Evolutionary conservation across 2,329 filamentous ascomycete species (phyloP).

Genomic region (Penicillium paneum): DNA sequence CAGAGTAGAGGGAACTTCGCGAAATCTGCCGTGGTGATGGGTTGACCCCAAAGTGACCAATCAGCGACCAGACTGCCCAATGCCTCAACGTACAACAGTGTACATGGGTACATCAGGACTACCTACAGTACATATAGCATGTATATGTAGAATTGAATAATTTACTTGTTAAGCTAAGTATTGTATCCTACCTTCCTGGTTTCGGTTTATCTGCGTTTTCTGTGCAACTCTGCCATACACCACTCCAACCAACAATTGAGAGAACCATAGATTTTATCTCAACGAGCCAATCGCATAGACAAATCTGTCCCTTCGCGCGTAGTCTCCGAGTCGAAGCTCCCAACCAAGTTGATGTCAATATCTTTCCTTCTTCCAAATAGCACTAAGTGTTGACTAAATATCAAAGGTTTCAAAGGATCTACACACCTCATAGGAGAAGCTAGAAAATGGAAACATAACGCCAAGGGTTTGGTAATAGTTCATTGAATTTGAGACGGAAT

Average conservation of each 20-base stretch:
- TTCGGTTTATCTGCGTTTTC: too few species aligned
- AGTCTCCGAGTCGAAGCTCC: neutral
- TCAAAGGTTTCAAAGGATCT: neutral
- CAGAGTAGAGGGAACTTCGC: neutral
- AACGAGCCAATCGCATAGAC: neutral
- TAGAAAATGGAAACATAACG: neutral
- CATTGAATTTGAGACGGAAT: too few species aligned
- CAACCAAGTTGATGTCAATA: neutral
- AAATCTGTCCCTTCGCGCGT: neutral
- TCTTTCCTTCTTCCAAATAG: neutral
- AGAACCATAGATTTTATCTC: too few species aligned
- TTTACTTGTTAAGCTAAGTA: neutral
- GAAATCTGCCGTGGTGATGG: neutral
- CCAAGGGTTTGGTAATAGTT: neutral
- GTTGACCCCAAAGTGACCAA: slow-evolving; percentile 15
- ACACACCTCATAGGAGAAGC: neutral
- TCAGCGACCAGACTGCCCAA: neutral
- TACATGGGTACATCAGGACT: neutral
- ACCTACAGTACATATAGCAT: neutral
- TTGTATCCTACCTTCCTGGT: too few species aligned
- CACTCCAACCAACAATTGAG: neutral
- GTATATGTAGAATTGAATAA: neutral
- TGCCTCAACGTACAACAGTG: neutral
- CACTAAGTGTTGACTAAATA: neutral
- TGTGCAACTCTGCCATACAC: neutral